These are phyloP conservation scores for Pogostemon cablin DNA, from an alignment of 257 asterid genomes.

Conservation along the genomic window DNA sequence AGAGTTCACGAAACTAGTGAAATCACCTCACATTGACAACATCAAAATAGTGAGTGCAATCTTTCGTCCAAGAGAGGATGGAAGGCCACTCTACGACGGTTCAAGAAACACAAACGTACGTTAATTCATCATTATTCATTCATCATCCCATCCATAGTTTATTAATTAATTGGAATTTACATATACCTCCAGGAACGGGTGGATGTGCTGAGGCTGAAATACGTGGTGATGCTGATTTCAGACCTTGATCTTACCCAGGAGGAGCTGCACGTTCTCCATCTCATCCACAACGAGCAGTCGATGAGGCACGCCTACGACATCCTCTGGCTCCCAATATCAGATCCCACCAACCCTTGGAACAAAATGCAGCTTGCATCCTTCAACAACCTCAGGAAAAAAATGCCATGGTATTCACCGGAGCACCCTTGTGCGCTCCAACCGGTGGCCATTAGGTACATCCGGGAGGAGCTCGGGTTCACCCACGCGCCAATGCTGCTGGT, in stretches of 20 bases:
- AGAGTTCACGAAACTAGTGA: slow-evolving; percentile 45
- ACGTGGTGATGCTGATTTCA: slow-evolving; percentile 70
- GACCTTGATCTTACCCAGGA: slow-evolving; percentile 69
- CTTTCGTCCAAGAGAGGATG: slow-evolving; percentile 46
- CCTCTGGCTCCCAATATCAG: slow-evolving; percentile 81
- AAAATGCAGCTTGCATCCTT: slow-evolving; percentile 39
- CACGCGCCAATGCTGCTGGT: slow-evolving; percentile 83
- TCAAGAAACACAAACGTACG: slow-evolving; percentile 39
- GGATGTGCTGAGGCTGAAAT: slow-evolving; percentile 62
- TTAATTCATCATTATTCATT: not conserved
- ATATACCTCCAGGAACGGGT: slow-evolving; percentile 49
- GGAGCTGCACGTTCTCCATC: slow-evolving; percentile 72
- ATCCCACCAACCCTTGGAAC: slow-evolving; percentile 35
- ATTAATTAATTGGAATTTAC: not conserved
- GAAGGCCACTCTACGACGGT: slow-evolving; percentile 53
- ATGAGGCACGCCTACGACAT: slow-evolving; percentile 70
- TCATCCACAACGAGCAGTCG: slow-evolving; percentile 59
- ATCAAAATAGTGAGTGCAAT: slow-evolving; percentile 50
- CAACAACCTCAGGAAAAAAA: slow-evolving; percentile 48
- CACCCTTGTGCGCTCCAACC: slow-evolving; percentile 67
- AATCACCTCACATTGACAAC: slow-evolving; percentile 56
- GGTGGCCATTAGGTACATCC: slow-evolving; percentile 59
- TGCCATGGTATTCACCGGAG: slow-evolving; percentile 89
- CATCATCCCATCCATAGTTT: not conserved
- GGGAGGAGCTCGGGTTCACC: slow-evolving; percentile 55